These are phyloP conservation scores for Echeveria elegans DNA, from an alignment of 164 flowering plant genomes.

Conservation along the genomic window DNA sequence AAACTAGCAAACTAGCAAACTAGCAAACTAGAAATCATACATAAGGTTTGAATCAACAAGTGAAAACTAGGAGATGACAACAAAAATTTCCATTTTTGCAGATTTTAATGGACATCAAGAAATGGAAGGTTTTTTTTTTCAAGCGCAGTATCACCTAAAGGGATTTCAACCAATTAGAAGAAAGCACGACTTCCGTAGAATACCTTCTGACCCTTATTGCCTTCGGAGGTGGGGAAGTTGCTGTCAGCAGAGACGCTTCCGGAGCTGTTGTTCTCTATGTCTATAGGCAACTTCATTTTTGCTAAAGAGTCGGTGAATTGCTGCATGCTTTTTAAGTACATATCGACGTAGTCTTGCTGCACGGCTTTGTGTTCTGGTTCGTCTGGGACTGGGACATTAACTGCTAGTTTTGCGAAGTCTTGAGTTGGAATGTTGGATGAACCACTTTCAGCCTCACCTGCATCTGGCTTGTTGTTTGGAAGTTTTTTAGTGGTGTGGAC, in stretches of 20 bases:
- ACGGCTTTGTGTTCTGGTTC: conserved; percentile 31
- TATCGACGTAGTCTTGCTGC: conserved; percentile 86
- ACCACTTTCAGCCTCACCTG: conserved; percentile 18
- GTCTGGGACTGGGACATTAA: conserved; percentile 27
- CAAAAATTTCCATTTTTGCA: neutral
- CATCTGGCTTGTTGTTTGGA: conserved; percentile 16
- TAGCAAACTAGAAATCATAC: neutral
- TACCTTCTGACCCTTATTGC: conserved; percentile 42
- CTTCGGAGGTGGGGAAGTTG: conserved; percentile 37
- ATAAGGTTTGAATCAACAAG: neutral
- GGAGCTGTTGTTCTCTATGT: conserved; percentile 36
- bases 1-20: no score
- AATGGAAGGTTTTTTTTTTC: neutral
- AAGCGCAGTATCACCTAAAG: neutral
- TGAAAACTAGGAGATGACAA: no score
- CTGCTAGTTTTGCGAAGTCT: conserved; percentile 30
- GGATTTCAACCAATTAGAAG: conserved; percentile 34
- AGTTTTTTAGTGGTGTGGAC: conserved; percentile 33
- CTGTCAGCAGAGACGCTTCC: conserved; percentile 48
- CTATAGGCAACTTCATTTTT: conserved; percentile 97
- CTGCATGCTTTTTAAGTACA: conserved; percentile 99
- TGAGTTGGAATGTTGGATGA: neutral
- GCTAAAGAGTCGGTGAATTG: conserved; percentile 91
- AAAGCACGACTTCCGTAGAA: conserved; percentile 95
- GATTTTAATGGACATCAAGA: neutral